Base-by-base conservation (phyloP, 352 stramenopile genomes). In the Globisporangium sylvaticum region DNA sequence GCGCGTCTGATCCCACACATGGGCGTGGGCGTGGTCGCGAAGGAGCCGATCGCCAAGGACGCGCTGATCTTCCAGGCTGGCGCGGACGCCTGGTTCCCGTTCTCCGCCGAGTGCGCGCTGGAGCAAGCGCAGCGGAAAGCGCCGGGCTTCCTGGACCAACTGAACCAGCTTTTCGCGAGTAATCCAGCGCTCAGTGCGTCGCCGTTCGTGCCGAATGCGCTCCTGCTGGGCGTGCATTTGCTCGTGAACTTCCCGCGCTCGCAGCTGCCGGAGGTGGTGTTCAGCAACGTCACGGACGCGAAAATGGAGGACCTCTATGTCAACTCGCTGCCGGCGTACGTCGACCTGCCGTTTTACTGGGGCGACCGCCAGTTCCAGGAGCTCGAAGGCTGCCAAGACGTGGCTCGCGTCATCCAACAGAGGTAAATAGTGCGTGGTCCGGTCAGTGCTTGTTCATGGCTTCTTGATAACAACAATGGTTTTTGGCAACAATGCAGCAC, bases 321-420 rank as follows among this genome's bases (percentile, higher is more conserved):
- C 8, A 77, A 79, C 29, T 73, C 86, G 14, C 65, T 94, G 18
- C 86, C 84, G 1, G 65, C 71, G 8, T 72, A 68, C 31, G 79
- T 94, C 20, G 83, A 91, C 31, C 55, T 94, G 63, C 86, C 86
- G 20, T 76, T 91, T 46, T 88, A 83, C 63, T 94, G 84, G 84
- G 78, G 82, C n/a, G 78, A 83, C 1, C 67, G 53, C 18, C 80
- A 91, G 50, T 76, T 90, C 57, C 62, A 84, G 20, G 80, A 91
- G 57, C 72, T 94, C 1, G 73, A 92, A 32, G 79, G 74, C 1
- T 92, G 84, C 56, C 69, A 79, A 4, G 82, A 91, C 59, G 74
- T 79, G 12, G 75, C 76, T n/a, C 77, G 81, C 4, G 77, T 74
- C 12, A 83, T 92, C 32, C 74, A 88, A 39, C 84, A 93, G 53